phyloP scores from a whole-genome alignment of 768 basidiomycete species.

The Gloeopeniophorella convolvens region DNA sequence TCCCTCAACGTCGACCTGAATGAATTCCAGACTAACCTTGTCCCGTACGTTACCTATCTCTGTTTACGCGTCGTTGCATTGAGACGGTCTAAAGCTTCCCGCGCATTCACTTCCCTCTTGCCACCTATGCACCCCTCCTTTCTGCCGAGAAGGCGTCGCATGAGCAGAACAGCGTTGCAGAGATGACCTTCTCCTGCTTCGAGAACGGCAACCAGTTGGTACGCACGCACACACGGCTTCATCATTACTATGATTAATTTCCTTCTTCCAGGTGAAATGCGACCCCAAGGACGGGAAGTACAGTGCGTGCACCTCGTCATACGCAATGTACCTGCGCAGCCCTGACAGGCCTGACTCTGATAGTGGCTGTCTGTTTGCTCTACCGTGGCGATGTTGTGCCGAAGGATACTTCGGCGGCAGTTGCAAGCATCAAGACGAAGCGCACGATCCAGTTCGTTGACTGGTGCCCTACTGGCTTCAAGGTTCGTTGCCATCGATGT shows the following conservation, averaged over 20 bases:
- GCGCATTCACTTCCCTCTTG: constrained; percentile 97
- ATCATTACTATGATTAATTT: background rate
- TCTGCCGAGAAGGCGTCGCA: constrained; percentile 94
- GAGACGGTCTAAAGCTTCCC: constrained; percentile 59
- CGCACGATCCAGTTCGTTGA: constrained; percentile 97
- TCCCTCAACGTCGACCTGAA: constrained; percentile 95
- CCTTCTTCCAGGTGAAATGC: constrained; percentile 53
- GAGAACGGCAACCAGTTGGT: constrained; percentile 96
- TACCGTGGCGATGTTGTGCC: constrained; percentile 97
- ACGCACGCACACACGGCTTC: constrained; percentile 1
- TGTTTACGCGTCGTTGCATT: background rate
- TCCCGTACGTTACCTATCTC: constrained; percentile 61
- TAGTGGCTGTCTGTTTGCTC: constrained; percentile 86
- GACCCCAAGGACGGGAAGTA: constrained; percentile 98
- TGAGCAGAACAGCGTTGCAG: constrained; percentile 94
- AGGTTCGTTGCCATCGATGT: constrained; percentile 34
- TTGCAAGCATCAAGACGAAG: constrained; percentile 94
- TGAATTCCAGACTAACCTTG: constrained; percentile 98
- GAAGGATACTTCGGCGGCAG: constrained; percentile 91
- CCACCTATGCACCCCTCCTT: constrained; percentile 91
- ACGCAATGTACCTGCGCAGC: background rate
- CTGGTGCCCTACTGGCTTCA: constrained; percentile 98
- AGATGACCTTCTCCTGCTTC: constrained; percentile 99
- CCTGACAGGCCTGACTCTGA: background rate
- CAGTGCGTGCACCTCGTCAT: constrained; percentile 52